Conservation (phyloP, 2,329 filamentous ascomycete genomes). For the Tolypocladium ovalisporum region DNA sequence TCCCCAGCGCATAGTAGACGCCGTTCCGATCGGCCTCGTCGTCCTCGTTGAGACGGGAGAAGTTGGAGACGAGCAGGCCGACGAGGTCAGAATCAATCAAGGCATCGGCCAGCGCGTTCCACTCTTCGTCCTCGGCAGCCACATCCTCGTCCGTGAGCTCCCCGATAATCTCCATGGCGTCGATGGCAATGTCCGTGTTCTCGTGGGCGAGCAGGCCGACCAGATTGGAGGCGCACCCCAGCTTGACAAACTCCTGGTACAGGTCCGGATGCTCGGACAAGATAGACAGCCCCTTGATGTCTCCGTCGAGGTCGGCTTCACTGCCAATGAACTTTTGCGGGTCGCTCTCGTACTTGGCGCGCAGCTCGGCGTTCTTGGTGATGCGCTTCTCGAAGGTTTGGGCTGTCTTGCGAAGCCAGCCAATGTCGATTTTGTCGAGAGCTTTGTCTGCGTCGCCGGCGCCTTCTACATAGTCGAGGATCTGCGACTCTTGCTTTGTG, state of each 20-base stretch:
- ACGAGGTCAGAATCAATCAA: slow-evolving; percentile 60
- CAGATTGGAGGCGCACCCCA: slow-evolving; percentile 62
- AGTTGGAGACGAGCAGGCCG: slow-evolving; percentile 64
- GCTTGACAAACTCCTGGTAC: slow-evolving; percentile 67
- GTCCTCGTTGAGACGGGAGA: slow-evolving; percentile 69
- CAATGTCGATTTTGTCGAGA: slow-evolving; percentile 67
- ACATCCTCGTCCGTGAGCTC: slow-evolving; percentile 94
- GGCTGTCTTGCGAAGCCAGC: slow-evolving; percentile 74
- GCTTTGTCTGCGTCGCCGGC: slow-evolving; percentile 21
- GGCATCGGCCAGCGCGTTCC: slow-evolving; percentile 63
- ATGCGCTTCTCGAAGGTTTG: slow-evolving; percentile 86
- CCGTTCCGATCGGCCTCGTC: slow-evolving; percentile 64
- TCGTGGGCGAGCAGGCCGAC: slow-evolving; percentile 83
- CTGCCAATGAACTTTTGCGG: slow-evolving; percentile 74
- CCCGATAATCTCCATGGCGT: slow-evolving; percentile 75
- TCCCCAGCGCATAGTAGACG: slow-evolving; percentile 72
- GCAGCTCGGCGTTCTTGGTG: slow-evolving; percentile 78
- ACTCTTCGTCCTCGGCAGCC: slow-evolving; percentile 66
- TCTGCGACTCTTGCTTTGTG: slow-evolving; percentile 66
- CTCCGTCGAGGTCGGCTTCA: slow-evolving; percentile 82
- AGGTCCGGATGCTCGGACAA: slow-evolving; percentile 77
- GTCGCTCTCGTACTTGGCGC: slow-evolving; percentile 72
- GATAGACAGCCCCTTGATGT: slow-evolving; percentile 78
- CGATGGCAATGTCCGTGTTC: slow-evolving; percentile 93
- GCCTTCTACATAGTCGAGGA: slow-evolving; percentile 76